Conservation (phyloP, 1,284 basidiomycete species). For the Fomitiporia mediterranea region DNA sequence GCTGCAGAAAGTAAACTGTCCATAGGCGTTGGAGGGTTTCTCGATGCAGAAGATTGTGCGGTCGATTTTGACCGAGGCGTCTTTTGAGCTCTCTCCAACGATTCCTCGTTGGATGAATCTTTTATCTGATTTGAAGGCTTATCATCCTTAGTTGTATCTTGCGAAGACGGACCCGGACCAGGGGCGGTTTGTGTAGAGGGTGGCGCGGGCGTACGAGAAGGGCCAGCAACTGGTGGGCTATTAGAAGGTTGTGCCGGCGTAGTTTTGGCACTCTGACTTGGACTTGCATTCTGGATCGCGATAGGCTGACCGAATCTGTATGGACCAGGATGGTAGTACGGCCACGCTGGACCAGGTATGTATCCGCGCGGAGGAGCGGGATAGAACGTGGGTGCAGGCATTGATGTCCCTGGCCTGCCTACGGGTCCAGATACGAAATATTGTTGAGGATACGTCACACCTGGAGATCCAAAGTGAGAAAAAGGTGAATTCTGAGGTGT, state of each 20-base stretch:
- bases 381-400: conserved; percentile 10
- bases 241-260: not conserved
- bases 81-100: not conserved
- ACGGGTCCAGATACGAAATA: conserved; percentile 3
- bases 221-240: not conserved
- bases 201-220: not conserved
- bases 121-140: not conserved
- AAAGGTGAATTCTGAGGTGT: not conserved
- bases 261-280: not conserved
- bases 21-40: conserved; percentile 9
- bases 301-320: conserved; percentile 10
- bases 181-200: not conserved
- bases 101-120: not conserved
- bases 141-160: not conserved
- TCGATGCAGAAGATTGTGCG: not conserved
- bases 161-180: not conserved
- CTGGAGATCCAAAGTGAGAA: not conserved
- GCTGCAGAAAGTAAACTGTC: conserved; percentile 16
- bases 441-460: not conserved
- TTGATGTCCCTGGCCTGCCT: not conserved
- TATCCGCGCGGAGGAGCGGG: not conserved
- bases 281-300: not conserved
- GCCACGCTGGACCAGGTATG: conserved; percentile 11
- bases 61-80: conserved; percentile 6
- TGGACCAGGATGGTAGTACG: conserved; percentile 6